Conservation (phyloP, 805 yeast species). For the Kodamaea lidongshanica region DNA sequence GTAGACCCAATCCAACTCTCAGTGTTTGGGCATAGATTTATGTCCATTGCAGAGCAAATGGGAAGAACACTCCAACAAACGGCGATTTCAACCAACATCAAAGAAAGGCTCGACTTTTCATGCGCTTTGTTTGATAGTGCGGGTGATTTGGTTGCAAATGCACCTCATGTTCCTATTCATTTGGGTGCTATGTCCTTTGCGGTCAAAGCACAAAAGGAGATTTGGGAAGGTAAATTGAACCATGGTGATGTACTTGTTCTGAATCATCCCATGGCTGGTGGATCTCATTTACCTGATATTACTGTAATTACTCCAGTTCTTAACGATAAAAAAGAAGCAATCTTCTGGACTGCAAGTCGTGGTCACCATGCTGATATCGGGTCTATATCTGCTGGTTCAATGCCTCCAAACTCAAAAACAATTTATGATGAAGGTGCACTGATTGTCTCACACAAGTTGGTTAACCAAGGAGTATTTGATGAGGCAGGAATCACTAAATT, state of each 20-base stretch:
- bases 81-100: constrained; percentile 40
- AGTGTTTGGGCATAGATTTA: constrained; percentile 37
- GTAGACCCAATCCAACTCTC: constrained; percentile 37
- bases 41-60: constrained; percentile 64
- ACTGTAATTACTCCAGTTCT: constrained; percentile 91
- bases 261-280: constrained; percentile 40
- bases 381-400: constrained; percentile 84
- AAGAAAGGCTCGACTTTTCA: constrained; percentile 40
- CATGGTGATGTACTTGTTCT: constrained; percentile 40
- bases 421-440: constrained; percentile 90
- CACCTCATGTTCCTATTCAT: constrained; percentile 43
- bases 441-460: constrained; percentile 71
- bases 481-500: constrained; percentile 59
- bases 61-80: constrained; percentile 41
- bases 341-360: constrained; percentile 87
- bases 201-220: constrained; percentile 34
- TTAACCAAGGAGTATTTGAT: constrained; percentile 64
- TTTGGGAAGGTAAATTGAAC: constrained; percentile 34
- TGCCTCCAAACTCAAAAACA: constrained; percentile 87
- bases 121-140: constrained; percentile 39
- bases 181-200: constrained; percentile 45
- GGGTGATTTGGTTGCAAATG: constrained; percentile 43
- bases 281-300: constrained; percentile 47
- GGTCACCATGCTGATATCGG: constrained; percentile 98
- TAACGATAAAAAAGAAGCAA: constrained; percentile 40